phyloP scores from a whole-genome alignment of 2,329 filamentous ascomycete species.

The Pseudogymnoascus sp. region DNA sequence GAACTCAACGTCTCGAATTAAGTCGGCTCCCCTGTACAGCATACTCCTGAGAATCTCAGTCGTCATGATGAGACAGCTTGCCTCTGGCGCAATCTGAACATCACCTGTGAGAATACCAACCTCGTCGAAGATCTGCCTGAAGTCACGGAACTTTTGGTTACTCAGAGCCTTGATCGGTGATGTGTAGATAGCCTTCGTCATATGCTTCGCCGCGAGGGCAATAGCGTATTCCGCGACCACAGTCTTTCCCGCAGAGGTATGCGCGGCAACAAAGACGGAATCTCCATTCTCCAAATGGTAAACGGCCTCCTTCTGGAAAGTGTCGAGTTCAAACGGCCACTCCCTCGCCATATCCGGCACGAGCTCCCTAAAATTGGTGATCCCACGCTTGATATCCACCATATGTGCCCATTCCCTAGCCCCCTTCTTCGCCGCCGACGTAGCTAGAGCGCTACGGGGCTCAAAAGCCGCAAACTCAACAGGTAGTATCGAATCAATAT shows the following conservation, averaged over 20 bases:
- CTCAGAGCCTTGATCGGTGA: constrained; percentile 97
- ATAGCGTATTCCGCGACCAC: constrained; percentile 98
- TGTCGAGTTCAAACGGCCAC: constrained; percentile 96
- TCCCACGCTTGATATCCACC: constrained; percentile 88
- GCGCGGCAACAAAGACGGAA: constrained; percentile 94
- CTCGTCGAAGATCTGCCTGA: constrained; percentile 81
- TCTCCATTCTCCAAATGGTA: constrained; percentile 96
- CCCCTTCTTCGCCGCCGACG: constrained; percentile 62
- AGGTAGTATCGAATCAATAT: constrained; percentile 79
- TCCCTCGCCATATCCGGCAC: constrained; percentile 94
- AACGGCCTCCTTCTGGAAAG: constrained; percentile 96
- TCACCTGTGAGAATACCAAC: constrained; percentile 96
- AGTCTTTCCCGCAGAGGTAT: constrained; percentile 96
- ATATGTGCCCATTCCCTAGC: constrained; percentile 95
- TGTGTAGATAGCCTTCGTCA: constrained; percentile 99
- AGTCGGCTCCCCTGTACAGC: constrained; percentile 90
- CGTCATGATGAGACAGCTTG: constrained; percentile 98
- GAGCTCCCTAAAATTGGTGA: constrained; percentile 86
- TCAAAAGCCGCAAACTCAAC: constrained; percentile 90
- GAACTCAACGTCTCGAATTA: constrained; percentile 95
- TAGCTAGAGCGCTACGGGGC: constrained; percentile 67
- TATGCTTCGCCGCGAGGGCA: constrained; percentile 90
- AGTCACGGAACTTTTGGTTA: constrained; percentile 98
- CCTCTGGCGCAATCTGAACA: constrained; percentile 95
- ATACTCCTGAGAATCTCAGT: constrained; percentile 97